Conservation (phyloP, 306 rosid species). For the Fagus crenata region DNA sequence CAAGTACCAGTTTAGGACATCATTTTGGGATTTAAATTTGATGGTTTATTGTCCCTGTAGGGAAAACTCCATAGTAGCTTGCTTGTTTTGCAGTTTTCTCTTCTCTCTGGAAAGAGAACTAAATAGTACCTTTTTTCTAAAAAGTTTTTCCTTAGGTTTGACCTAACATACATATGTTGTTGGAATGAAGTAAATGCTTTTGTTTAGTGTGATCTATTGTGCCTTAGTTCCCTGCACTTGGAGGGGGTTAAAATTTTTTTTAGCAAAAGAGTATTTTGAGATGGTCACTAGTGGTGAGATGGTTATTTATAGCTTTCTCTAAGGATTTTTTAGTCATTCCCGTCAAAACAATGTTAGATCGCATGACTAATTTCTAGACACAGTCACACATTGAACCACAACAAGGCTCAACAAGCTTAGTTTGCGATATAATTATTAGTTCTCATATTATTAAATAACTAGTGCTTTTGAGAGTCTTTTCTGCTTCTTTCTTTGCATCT, state of each 20-base stretch:
- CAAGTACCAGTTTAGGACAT: neutral
- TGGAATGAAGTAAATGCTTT: neutral
- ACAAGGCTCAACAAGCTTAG: too few species aligned
- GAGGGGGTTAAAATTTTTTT: slow-evolving; percentile 16
- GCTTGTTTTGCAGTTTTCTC: neutral
- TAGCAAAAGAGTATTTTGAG: too few species aligned
- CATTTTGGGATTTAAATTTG: neutral
- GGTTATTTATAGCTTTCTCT: too few species aligned
- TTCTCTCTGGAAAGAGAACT: neutral
- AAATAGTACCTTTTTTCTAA: neutral
- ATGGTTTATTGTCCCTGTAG: neutral
- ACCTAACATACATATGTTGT: neutral
- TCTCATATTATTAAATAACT: neutral
- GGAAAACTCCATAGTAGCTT: neutral
- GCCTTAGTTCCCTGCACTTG: slow-evolving; percentile 21
- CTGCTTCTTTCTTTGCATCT: neutral
- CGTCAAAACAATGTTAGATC: too few species aligned
- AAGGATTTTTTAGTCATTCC: too few species aligned
- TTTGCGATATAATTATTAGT: neutral
- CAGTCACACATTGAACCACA: too few species aligned
- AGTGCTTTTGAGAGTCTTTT: neutral
- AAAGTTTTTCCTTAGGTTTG: neutral
- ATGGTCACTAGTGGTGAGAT: too few species aligned
- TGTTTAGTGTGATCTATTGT: neutral
- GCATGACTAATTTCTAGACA: too few species aligned